These are phyloP conservation scores for Lachancea kluyveri DNA, from an alignment of 805 yeast genomes.

Conservation along the genomic window DNA sequence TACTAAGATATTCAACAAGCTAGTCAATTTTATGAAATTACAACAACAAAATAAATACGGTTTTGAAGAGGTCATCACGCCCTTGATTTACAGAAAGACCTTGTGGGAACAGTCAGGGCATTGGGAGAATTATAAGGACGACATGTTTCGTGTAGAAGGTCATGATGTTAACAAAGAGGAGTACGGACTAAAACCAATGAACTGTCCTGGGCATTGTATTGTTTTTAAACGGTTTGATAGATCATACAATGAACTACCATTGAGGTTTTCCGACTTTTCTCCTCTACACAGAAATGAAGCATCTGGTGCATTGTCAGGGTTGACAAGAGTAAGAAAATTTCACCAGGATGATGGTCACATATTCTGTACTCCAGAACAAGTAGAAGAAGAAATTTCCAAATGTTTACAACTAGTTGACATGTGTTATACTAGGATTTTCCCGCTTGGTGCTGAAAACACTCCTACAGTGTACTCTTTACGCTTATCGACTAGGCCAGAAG, in stretches of 20 bases:
- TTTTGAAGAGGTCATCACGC: conserved; percentile 88
- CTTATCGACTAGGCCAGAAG: conserved; percentile 80
- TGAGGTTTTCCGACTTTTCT: conserved; percentile 81
- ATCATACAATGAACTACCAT: conserved; percentile 81
- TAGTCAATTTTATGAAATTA: conserved; percentile 75
- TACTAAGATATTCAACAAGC: conserved; percentile 72
- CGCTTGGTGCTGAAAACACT: conserved; percentile 16
- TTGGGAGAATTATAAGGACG: conserved; percentile 91
- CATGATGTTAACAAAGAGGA: conserved; percentile 35
- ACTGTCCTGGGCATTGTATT: conserved; percentile 92
- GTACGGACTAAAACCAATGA: conserved; percentile 91
- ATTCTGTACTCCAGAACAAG: conserved; percentile 77
- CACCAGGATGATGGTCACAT: conserved; percentile 99
- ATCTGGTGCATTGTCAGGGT: conserved; percentile 87
- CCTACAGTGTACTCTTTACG: conserved; percentile 51
- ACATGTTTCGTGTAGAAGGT: conserved; percentile 85
- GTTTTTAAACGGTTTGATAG: conserved; percentile 70
- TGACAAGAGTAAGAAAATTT: conserved; percentile 88
- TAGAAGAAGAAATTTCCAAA: conserved; percentile 62
- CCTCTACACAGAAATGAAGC: conserved; percentile 92
- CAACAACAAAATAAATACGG: conserved; percentile 67
- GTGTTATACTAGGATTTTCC: conserved; percentile 59
- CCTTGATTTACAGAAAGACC: conserved; percentile 73
- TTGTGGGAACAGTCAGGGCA: conserved; percentile 93
- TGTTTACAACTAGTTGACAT: conserved; percentile 69